A percentile compares a stretch with the other conserved stretches of the same genome.
Evolutionary conservation across 495 filamentous ascomycete genomes (phyloP).

Genomic region (Penicillium arizonense): DNA sequence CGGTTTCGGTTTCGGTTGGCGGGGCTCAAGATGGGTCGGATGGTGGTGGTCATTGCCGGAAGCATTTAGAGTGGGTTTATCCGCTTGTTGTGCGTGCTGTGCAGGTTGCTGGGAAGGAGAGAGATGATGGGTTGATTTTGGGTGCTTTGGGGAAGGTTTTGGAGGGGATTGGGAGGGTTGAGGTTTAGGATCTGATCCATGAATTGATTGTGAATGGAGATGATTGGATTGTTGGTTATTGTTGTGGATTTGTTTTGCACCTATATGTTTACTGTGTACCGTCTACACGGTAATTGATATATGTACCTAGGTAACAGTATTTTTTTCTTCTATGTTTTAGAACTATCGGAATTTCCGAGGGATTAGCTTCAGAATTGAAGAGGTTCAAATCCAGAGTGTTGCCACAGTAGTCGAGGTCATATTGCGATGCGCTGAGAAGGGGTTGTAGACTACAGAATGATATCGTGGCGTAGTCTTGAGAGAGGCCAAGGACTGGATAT

Average conservation of each 20-base stretch:
- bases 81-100: slow-evolving; percentile 72
- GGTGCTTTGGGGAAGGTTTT: slow-evolving; percentile 66
- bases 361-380: too few relatives aligned
- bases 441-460: slow-evolving; percentile 21
- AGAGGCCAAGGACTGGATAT: slow-evolving; percentile 1
- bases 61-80: slow-evolving; percentile 81
- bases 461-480: slow-evolving; percentile 17
- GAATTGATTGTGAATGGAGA: too few relatives aligned
- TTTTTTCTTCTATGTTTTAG: too few relatives aligned
- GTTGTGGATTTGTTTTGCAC: too few relatives aligned
- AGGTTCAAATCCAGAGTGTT: too few relatives aligned
- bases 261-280: too few relatives aligned
- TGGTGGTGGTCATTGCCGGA: slow-evolving; percentile 38
- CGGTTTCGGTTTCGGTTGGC: slow-evolving; percentile 35
- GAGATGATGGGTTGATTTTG: slow-evolving; percentile 57
- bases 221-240: too few relatives aligned
- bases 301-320: too few relatives aligned
- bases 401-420: too few relatives aligned
- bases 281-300: too few relatives aligned
- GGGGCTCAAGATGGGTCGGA: slow-evolving; percentile 1
- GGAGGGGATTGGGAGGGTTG: slow-evolving; percentile 55
- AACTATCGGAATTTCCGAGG: too few relatives aligned
- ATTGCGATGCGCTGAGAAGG: not conserved
- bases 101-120: slow-evolving; percentile 61
- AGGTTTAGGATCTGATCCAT: slow-evolving; percentile 1